A percentile compares a stretch with the other conserved stretches of the same genome.
These are phyloP conservation scores for Parascedosporium putredinis DNA, from an alignment of 2,329 filamentous ascomycete species.

Conservation along the genomic window DNA sequence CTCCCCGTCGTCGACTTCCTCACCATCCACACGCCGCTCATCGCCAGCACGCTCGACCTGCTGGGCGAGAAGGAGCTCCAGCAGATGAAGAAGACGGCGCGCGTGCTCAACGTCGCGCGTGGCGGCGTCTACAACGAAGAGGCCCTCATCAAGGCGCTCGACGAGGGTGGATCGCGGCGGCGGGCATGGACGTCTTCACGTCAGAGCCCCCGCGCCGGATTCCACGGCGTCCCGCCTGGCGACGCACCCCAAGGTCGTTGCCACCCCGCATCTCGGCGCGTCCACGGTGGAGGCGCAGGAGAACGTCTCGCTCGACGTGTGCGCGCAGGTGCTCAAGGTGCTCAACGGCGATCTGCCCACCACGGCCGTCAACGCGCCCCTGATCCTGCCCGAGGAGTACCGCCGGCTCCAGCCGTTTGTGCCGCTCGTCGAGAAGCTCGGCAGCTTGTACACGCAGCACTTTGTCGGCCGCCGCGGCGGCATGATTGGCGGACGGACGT, in stretches of 20 bases:
- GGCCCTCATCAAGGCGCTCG: constrained; percentile 58
- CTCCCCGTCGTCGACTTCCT: constrained; percentile 63
- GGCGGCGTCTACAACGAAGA: constrained; percentile 73
- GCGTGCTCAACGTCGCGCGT: constrained; percentile 69
- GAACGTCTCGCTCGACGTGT: constrained; percentile 74
- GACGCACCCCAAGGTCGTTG: constrained; percentile 60
- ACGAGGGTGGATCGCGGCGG: constrained; percentile 65
- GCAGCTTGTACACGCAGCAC: constrained; percentile 68
- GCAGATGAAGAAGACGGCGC: constrained; percentile 62
- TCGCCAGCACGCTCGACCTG: constrained; percentile 67
- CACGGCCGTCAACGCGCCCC: constrained; percentile 68
- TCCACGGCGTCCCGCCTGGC: constrained; percentile 54
- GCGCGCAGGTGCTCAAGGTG: constrained; percentile 67
- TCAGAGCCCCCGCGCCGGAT: constrained; percentile 51
- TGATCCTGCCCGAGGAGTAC: constrained; percentile 74
- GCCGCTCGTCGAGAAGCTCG: constrained; percentile 67
- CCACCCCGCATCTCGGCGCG: constrained; percentile 70
- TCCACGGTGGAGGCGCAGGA: constrained; percentile 76
- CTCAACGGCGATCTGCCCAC: constrained; percentile 63
- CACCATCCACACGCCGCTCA: constrained; percentile 70
- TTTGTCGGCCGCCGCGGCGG: constrained; percentile 36
- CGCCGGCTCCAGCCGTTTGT: constrained; percentile 69
- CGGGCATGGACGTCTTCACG: constrained; percentile 72
- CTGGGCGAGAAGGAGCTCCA: constrained; percentile 56
- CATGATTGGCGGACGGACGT: constrained; percentile 51